Base-by-base conservation (phyloP, 352 stramenopile genomes). In the Phytophthora kernoviae region DNA sequence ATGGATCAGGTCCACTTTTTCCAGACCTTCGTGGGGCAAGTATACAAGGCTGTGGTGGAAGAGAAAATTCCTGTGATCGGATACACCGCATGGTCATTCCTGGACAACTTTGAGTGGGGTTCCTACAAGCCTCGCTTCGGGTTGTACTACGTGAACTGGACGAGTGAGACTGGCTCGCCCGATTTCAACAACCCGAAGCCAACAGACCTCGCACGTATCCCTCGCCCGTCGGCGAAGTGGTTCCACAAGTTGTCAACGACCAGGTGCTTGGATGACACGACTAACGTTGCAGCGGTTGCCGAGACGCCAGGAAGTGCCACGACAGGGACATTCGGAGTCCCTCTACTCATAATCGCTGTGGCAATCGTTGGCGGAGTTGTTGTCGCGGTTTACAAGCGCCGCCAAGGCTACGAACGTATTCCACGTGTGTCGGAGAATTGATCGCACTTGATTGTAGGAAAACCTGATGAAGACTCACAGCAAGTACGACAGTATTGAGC, bases 121-220 rank as follows among this genome's bases (percentile, higher is more conserved):
- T 58, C 68, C 24, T 84, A 73, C 48, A 65, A 75, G 18, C 65
- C 71, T 40, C 76, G 79, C 41, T 89, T 87, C 52, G 79, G 79
- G 3, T 54, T 89, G 27, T 85, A 81, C 62, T 83, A 84, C 62
- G 74, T 89, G 41, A 78, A 89, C 45, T 89, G 69, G 60, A 79
- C 77, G 22, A 53, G 42, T 18, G 46, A 75, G 41, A 66, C 62
- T n/a, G 67, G 62, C 6, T 68, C 60, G 0, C 56, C 53, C 5
- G 49, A 66, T 36, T 64, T 64, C 24, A 65, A 66, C 54, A 54
- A 57, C n/a, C 66, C 66, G 10, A 68, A 70, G 47, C 44, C 46
- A 5, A 61, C 52, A 17, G 68, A 81, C n/a, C 49, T 83, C 14
- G 54, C 27, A 11, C 69, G 76, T 1, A 70, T 72, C 17, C 67